Base-by-base conservation (phyloP, 78 protist species). In the Dictyostelium firmibasis region DNA sequence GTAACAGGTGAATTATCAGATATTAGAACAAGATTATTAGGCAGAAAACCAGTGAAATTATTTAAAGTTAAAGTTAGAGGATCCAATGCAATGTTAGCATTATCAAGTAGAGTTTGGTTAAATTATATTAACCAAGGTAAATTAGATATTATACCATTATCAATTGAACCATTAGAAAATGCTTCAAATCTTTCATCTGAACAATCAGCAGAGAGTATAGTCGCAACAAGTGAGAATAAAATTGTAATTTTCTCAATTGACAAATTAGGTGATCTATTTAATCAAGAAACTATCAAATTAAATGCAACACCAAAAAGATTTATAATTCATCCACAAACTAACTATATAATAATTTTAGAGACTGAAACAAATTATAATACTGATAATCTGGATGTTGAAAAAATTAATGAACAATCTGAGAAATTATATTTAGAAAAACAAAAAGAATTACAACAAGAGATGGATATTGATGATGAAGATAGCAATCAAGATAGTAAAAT, bases 201-300 rank as follows among this genome's bases (percentile, higher is more conserved):
- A 38, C 97, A 97, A 70, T 98, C 97, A n/a, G 97, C 99, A 13
- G 99, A 98, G 44, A 99, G 99, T 60, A 18, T 98, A 8, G 99
- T 99, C 2, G 98, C 97, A 20, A 85, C 98, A 11, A 78, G 98
- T 1, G 97, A 96, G 29, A 96, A 87, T 87, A 81, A 93, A 18
- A 81, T 99, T 16, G 78, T 91, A 77, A 97, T 99, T 81, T 18
- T 98, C 31, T 5, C 97, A 16, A 33, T 98, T 33, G 99, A 98
- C 11, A 43, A 91, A 35, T 85, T 98, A 18, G 98, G 98, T 84
- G 97, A 95, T 6, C 35, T 74, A 6, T 98, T 99, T 97, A 97
- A 96, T 91, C 97, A 96, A 77, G 83, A 31, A 2, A 2, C 92
- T 13, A 25, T 83, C 11, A 97, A 96, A 35, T 94, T 97, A 27